Base-by-base conservation (phyloP, 768 basidiomycete species). In the Termitomyces heimii region DNA sequence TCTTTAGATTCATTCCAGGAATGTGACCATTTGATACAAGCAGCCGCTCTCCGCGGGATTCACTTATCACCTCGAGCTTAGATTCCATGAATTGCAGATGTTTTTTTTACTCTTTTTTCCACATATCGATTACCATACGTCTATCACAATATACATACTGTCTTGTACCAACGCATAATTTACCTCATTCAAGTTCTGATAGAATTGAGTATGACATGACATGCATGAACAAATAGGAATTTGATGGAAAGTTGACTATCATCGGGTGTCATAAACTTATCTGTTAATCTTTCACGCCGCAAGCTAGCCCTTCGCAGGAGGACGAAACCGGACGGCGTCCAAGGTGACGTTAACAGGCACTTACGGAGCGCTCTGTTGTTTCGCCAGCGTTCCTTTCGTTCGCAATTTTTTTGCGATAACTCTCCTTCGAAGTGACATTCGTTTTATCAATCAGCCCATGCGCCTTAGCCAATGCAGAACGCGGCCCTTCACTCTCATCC, bases 1-100 rank as follows among this genome's bases (percentile, higher is more conserved):
- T 68, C 71, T 50, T 46, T 57, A 5, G 78, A 77, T 45, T 77
- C 77, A 2, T 80, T 72, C 63, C 57, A 34, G n/a, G 56, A 62
- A 42, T 81, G 78, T 57, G 24, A 65, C 46, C 29, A 52, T 57
- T 29, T 71, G 20, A 32, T 62, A 8, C 53, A 60, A 34, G 62
- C 60, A 50, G 56, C 63, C 54, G 60, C 57, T 63, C n/a, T 39
- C 16, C 44, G 58, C 55, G 42, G 63, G 55, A 42, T 72, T 62
- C 57, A 58, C 53, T 32, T 65, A 62, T 57, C 62, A 28, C 18
- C 31, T 34, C 31, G 31, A 28, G 35, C 26, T 45, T 9, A 29
- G 31, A 52, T 42, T 16, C 13, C 29, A 26, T 22, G n/a, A 22
- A 32, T 22, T 22, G n/a, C 20, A 37, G 35, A 28, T 18, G 14